These are phyloP conservation scores for Yarrowia galli DNA, from an alignment of 1,139 yeast species.

Conservation along the genomic window DNA sequence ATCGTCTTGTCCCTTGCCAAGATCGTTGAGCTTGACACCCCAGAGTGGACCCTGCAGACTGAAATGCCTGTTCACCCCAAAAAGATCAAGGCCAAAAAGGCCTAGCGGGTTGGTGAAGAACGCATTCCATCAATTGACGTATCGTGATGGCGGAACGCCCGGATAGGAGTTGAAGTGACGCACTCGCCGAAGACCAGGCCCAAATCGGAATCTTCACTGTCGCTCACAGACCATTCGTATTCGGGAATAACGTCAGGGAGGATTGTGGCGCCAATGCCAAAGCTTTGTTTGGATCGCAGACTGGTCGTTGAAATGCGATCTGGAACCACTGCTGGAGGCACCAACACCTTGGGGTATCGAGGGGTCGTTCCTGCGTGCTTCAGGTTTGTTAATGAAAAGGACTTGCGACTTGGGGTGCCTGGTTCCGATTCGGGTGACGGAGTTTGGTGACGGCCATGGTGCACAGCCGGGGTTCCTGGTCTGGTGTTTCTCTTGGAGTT, in stretches of 20 bases:
- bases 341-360: slow-evolving; percentile 6
- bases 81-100: slow-evolving; percentile 3
- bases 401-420: neutral
- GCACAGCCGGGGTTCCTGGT: slow-evolving; percentile 5
- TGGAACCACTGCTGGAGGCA: neutral
- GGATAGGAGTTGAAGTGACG: slow-evolving; percentile 10
- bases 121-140: neutral
- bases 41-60: slow-evolving; percentile 27
- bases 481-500: neutral
- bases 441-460: neutral
- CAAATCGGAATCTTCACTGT: slow-evolving; percentile 9
- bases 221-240: slow-evolving; percentile 4
- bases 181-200: neutral
- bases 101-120: neutral
- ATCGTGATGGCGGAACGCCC: neutral
- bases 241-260: slow-evolving; percentile 22
- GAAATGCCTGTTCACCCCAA: slow-evolving; percentile 17
- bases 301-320: neutral
- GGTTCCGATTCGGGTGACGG: neutral
- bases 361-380: slow-evolving; percentile 4
- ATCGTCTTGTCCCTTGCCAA: slow-evolving; percentile 18
- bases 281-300: neutral
- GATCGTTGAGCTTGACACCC: neutral
- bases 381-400: neutral
- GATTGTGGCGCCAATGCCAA: neutral